Evolutionary conservation across 2,329 filamentous ascomycete genomes (phyloP), one percentile per base, ranked within the genome.

Genomic region (Zymoseptoria tritici): DNA sequence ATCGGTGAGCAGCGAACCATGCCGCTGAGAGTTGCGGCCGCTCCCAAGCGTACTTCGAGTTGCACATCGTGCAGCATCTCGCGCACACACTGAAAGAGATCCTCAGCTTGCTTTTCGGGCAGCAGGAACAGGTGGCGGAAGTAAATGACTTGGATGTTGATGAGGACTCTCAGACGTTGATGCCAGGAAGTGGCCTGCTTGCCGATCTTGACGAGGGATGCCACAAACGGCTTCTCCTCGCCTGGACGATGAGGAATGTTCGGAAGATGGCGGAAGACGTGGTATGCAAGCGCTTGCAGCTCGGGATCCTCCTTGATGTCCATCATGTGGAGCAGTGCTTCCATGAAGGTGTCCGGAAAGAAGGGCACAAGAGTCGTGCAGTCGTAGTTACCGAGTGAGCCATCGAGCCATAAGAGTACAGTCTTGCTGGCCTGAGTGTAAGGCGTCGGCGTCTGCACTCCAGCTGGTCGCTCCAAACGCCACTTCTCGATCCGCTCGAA

Each of bases 101-200:
- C 83, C 67, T 90, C 83, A 57, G 94, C 89, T 72, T 96, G 88
- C 7, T 82, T 77, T 6, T 83, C 79, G 31, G 85, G 83, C 66
- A 95, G 89, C 26, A 97, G 79, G 80, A 99, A 99, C 46, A 99
- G 83, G 24, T 93, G 89, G 55, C 94, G 88, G 84, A 97, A 99
- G 79, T 97, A 99, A 68, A 99, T 88, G 65, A 97, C 93, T 71
- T 99, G 95, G 81, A 99, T 97, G 76, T 97, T 97, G 77, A 99
- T 92, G 67, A 99, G 84, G 51, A 96, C 91, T 24, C 95, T 86
- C 49, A 99, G 82, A 53, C 94, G 89, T 77, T 99, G 94, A 75
- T 99, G 94, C 94, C 94, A 99, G 58, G 90, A 94, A 2, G 85
- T 78, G 0, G 92, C 90, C 7, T 84, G 88, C 69, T 87, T 89